Base-by-base conservation (phyloP, 257 asterid genomes). In the Nicotiana otophora region DNA sequence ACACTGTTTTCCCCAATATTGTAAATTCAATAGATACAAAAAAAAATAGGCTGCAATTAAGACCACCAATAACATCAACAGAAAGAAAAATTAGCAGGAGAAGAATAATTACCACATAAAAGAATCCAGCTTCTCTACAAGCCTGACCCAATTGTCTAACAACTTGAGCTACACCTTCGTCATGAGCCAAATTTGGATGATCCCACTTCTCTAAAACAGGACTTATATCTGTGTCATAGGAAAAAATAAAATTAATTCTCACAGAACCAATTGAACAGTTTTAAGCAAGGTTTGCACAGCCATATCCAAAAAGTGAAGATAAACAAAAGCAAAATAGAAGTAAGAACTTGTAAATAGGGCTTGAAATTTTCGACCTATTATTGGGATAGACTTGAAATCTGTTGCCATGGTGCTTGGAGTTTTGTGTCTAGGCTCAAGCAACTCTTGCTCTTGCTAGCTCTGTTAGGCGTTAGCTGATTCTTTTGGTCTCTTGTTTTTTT, bases 51-150 rank as follows among this genome's bases (percentile, higher is more conserved):
- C 46, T 20, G 46, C 75, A 62, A 80, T 31, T 33, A 78, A 55
- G 33, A 55, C 28, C 54, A 31, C 10, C 82, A 26, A 31, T 74
- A 74, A 74, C 31, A 77, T 15, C 51, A 74, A 81, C 19, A 62
- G 15, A 79, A 72, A 26, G 62, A 68, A 6, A 81, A 7, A 84
- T 66, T 81, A 66, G 7, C 19, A 9, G 78, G 66, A 66, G 55
- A 66, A 66, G 39, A 19, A 54, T 17, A 51, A 5, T 66, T 93
- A 93, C 97, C 93, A 92, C 96, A 78, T 94, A 93, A 83, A 94
- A 93, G 86, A 93, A 92, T 60, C 98, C 98, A 81, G 96, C 96
- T 83, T 93, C 88, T 84, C 90, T 83, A 84, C 98, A 96, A 80
- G 98, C 99, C 82, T 83, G 88, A 75, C 85, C 96, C 67, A 96